Base-by-base conservation (phyloP, 306 rosid genomes). In the Castanopsis chinensis region DNA sequence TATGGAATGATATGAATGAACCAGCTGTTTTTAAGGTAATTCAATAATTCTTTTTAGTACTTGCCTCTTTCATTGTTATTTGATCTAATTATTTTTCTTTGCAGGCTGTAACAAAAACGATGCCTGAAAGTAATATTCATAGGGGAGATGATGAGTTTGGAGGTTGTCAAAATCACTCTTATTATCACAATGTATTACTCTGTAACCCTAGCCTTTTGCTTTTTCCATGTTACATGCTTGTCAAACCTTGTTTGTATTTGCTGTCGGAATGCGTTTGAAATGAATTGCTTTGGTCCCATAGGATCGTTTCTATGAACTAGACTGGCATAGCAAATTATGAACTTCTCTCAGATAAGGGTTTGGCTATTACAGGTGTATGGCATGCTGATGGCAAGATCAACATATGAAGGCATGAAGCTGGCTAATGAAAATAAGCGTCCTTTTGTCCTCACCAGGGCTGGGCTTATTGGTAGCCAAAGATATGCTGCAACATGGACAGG, bases 1-100 rank as follows among this genome's bases (percentile, higher is more conserved):
- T 94, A 85, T 94, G 98, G 98, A 94, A 94, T 82, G 98, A 94
- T 85, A 94, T 94, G 98, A 94, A 94, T 71, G 98, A 94, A 86
- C 98, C 98, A 5, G 83, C 98, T 53, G 56, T 94, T 67, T 91
- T 94, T 71, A 94, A 91, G 98, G 98, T 92, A 83, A 75, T 80
- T 81, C 10, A 7, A 49, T 51, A 59, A 56, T 20, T 52, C 28
- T 20, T 30, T 70, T 25, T 58, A 30, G 21, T 21, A 32, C 59
- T 57, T 59, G 12, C 2, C 69, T 57, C 78, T 76, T 27, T 51
- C 21, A 3, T 67, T 19, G 1, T 33, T 10, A 18, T 67, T 71
- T 9, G 30, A 69, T 69, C 32, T 60, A 12, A 73, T 15, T 54
- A 28, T 74, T 60, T 56, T 73, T 15, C 45, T 85, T 82, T 88